These are phyloP conservation scores for Scedosporium dehoogii DNA, from an alignment of 2,329 filamentous ascomycete genomes.

Conservation along the genomic window DNA sequence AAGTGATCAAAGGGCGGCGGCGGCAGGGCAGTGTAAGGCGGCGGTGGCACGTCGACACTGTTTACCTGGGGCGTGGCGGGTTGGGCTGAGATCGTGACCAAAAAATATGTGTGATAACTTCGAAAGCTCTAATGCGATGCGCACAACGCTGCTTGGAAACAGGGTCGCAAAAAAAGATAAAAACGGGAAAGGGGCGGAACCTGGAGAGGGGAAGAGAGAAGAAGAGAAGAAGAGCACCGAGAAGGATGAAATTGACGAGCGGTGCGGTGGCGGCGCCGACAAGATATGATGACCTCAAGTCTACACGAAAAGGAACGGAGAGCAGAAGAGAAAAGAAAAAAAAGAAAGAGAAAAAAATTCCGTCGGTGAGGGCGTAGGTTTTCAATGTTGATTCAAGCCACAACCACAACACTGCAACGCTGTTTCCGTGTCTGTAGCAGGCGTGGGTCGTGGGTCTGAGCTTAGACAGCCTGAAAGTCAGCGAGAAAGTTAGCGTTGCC, in stretches of 20 bases:
- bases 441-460: too few relatives aligned
- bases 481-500: too few relatives aligned
- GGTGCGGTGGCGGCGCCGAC: conserved; percentile 3
- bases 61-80: background rate
- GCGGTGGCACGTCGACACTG: background rate
- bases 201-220: background rate
- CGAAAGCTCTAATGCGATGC: background rate
- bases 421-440: background rate
- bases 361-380: conserved; percentile 7
- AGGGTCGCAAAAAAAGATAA: background rate
- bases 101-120: conserved; percentile 1
- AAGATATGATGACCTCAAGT: conserved; percentile 7
- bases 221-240: conserved; percentile 5
- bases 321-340: conserved; percentile 5
- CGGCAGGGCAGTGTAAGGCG: conserved; percentile 3
- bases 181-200: conserved; percentile 5
- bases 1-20: background rate
- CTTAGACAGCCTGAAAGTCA: too few relatives aligned
- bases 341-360: conserved; percentile 8
- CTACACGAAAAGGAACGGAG: conserved; percentile 2
- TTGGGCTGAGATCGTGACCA: conserved; percentile 3
- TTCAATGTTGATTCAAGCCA: background rate
- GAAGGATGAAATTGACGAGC: conserved; percentile 5
- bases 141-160: conserved; percentile 1
- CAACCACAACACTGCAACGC: background rate